phyloP scores from a whole-genome alignment of 768 basidiomycete genomes.

The Amanita exitialis region DNA sequence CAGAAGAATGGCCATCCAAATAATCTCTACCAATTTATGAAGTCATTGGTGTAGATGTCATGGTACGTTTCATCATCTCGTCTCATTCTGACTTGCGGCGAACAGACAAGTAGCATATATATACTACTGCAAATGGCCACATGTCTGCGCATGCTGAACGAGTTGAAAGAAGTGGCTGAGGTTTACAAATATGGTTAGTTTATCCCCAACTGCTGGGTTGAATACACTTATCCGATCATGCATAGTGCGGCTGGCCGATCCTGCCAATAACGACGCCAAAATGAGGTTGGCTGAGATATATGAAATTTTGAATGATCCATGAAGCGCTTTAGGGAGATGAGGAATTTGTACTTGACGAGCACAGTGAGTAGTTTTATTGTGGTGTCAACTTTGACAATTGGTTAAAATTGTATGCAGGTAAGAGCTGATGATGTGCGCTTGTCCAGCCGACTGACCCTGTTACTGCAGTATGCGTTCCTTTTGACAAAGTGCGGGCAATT shows the following conservation, averaged over 20 bases:
- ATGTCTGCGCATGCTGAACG: constrained; percentile 70
- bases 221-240: neutral
- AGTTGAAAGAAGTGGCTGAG: constrained; percentile 67
- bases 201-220: neutral
- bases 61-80: constrained; percentile 31
- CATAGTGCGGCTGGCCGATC: no score
- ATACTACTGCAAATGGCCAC: constrained; percentile 70
- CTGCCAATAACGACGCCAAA: no score
- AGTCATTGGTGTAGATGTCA: constrained; percentile 66
- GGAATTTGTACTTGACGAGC: constrained; percentile 71
- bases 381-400: no score
- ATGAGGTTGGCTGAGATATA: constrained; percentile 87
- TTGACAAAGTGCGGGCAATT: no score
- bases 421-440: no score
- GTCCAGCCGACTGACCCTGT: no score
- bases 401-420: no score
- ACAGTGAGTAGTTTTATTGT: constrained; percentile 35
- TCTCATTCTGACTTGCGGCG: neutral
- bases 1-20: no score
- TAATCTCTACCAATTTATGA: constrained; percentile 78
- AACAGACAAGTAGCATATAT: no score
- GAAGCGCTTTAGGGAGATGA: constrained; percentile 87
- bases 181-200: constrained; percentile 72
- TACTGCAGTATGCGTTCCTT: no score
- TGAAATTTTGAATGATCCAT: constrained; percentile 72